Percentiles rank a stretch among this genome's conserved stretches.
phyloP scores from a whole-genome alignment of 2,329 filamentous ascomycete genomes.

The Cytospora chrysosperma region DNA sequence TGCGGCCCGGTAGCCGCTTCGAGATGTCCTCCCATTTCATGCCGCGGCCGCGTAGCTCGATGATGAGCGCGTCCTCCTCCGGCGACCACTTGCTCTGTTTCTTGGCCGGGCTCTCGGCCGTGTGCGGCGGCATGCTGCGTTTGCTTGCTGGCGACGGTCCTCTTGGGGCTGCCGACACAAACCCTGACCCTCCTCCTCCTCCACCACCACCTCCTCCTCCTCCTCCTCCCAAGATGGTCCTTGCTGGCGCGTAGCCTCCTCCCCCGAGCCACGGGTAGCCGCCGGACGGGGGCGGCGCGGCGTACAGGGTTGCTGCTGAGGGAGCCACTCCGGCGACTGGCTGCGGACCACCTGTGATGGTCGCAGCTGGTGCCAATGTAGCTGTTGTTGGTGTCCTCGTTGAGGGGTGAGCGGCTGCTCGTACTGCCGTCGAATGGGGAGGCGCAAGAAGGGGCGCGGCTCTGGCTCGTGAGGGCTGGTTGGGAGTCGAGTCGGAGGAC shows the following conservation, averaged over 20 bases:
- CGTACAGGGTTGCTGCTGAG: slow-evolving; percentile 22
- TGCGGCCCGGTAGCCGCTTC: slow-evolving; percentile 83
- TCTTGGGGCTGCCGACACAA: slow-evolving; percentile 27
- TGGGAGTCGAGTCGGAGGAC: slow-evolving; percentile 53
- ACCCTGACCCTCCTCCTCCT: slow-evolving; percentile 28
- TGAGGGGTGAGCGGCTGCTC: slow-evolving; percentile 24
- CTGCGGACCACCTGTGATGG: slow-evolving; percentile 20
- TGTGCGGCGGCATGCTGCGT: slow-evolving; percentile 54
- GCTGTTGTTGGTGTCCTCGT: slow-evolving; percentile 14
- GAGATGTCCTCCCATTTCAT: slow-evolving; percentile 99
- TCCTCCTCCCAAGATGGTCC: slow-evolving; percentile 24
- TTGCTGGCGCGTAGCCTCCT: slow-evolving; percentile 20
- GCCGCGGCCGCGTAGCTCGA: slow-evolving; percentile 81
- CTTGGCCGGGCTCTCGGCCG: slow-evolving; percentile 71
- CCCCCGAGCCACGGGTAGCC: slow-evolving; percentile 21
- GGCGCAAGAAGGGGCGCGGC: slow-evolving; percentile 36
- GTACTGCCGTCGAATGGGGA: slow-evolving; percentile 27
- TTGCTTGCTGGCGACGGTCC: slow-evolving; percentile 35
- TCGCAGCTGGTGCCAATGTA: slow-evolving; percentile 20
- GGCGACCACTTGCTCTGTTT: slow-evolving; percentile 97
- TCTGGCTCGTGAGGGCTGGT: slow-evolving; percentile 32
- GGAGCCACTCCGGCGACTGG: slow-evolving; percentile 19
- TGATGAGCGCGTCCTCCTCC: slow-evolving; percentile 91
- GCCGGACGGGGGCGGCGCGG: slow-evolving; percentile 20
- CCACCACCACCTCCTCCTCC: slow-evolving; percentile 24